Conservation (phyloP, 371 early-diverging fungal genomes). For the Mucor sp. region DNA sequence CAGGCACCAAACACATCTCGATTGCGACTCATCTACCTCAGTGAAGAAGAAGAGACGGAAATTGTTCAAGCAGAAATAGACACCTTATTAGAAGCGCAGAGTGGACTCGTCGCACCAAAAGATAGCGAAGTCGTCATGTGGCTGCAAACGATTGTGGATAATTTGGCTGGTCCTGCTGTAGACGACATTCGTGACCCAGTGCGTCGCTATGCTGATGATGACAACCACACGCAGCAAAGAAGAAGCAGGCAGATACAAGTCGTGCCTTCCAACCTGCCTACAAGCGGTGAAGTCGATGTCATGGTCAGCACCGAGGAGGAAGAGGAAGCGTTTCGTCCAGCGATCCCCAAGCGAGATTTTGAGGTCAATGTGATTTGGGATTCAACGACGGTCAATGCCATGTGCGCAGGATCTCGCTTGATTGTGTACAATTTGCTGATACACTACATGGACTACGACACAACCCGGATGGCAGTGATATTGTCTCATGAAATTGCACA, state of each 20-base stretch:
- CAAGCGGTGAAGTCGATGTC: conserved; percentile 2
- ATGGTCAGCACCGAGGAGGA: neutral
- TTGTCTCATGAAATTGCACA: conserved; percentile 68
- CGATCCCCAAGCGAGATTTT: conserved; percentile 21
- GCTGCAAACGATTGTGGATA: conserved; percentile 46
- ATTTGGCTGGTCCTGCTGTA: conserved; percentile 34
- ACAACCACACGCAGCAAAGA: neutral
- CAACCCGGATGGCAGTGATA: conserved; percentile 58
- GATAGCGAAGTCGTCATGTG: conserved; percentile 39
- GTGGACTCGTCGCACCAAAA: conserved; percentile 33
- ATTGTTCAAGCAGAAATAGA: conserved; percentile 36
- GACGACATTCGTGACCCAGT: conserved; percentile 53
- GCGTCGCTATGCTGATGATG: conserved; percentile 20
- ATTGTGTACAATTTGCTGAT: conserved; percentile 53
- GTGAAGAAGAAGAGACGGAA: conserved; percentile 55
- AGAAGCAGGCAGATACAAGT: conserved; percentile 2
- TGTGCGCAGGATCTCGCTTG: conserved; percentile 43
- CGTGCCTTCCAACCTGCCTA: neutral
- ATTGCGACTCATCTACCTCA: conserved; percentile 55
- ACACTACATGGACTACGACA: conserved; percentile 52
- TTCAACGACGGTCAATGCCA: conserved; percentile 44
- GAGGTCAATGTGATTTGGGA: conserved; percentile 43
- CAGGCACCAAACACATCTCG: conserved; percentile 63
- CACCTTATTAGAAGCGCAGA: conserved; percentile 30
- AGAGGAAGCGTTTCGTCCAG: conserved; percentile 3